Conservation (phyloP, 306 rosid genomes). For the Lablab purpureus region DNA sequence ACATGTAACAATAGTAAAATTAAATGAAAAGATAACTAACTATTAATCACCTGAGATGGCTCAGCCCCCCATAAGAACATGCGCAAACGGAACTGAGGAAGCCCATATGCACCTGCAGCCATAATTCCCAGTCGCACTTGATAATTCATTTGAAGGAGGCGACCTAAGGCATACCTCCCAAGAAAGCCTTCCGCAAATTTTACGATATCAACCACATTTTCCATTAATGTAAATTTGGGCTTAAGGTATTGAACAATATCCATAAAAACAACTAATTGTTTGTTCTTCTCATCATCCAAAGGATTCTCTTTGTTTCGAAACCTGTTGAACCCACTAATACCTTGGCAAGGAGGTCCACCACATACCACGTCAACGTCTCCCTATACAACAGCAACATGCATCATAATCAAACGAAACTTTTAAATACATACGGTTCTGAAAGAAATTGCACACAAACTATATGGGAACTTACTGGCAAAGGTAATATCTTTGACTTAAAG, state of each 20-base stretch:
- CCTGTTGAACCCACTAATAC: conserved; percentile 90
- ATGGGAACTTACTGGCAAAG: conserved; percentile 68
- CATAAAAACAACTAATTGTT: conserved; percentile 78
- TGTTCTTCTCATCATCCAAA: conserved; percentile 81
- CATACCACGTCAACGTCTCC: conserved; percentile 83
- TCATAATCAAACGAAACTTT: neutral
- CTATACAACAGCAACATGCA: conserved; percentile 33
- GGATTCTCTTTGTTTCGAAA: conserved; percentile 69
- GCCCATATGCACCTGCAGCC: conserved; percentile 93
- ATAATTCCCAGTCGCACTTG: conserved; percentile 86
- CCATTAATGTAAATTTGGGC: conserved; percentile 83
- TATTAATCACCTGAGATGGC: conserved; percentile 67
- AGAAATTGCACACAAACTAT: neutral
- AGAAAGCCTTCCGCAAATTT: conserved; percentile 83
- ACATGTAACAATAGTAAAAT: neutral
- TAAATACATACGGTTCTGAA: neutral
- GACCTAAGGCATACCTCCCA: conserved; percentile 90
- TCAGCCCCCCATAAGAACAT: conserved; percentile 90
- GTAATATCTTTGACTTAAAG: conserved; percentile 57
- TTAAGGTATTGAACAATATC: conserved; percentile 72
- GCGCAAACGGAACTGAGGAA: conserved; percentile 91
- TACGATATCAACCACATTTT: conserved; percentile 83
- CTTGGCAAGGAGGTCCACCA: conserved; percentile 98
- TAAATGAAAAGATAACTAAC: neutral
- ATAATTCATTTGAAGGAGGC: conserved; percentile 86